Conservation (phyloP, 2,329 filamentous ascomycete species). For the Chaetomiaceae sp. region DNA sequence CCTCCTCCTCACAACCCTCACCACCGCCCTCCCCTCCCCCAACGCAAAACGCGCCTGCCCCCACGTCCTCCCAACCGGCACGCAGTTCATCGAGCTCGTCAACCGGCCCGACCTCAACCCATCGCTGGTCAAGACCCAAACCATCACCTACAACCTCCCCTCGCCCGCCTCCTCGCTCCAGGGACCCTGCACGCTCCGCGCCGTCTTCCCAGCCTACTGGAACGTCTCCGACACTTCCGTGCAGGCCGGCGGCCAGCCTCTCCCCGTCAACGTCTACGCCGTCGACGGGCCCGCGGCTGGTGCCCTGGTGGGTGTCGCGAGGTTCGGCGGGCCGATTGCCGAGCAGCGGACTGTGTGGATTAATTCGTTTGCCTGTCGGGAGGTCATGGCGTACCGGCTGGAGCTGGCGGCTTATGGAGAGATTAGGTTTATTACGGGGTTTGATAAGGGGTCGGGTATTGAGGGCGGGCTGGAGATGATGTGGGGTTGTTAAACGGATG, state of each 20-base stretch:
- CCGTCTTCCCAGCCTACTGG: conserved; percentile 28
- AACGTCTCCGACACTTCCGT: conserved; percentile 25
- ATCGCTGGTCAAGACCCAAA: neutral
- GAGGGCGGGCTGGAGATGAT: conserved; percentile 4
- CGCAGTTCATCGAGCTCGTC: conserved; percentile 1
- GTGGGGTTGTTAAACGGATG: conserved; percentile 6
- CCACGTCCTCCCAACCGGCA: conserved; percentile 10
- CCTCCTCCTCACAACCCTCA: conserved; percentile 14
- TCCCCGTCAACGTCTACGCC: conserved; percentile 21
- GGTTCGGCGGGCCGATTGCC: conserved; percentile 16
- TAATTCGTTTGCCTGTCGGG: conserved; percentile 28
- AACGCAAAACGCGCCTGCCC: neutral
- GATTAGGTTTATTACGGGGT: conserved; percentile 14
- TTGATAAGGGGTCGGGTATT: neutral
- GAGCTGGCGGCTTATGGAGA: conserved; percentile 18
- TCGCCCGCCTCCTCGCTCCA: neutral
- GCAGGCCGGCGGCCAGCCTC: conserved; percentile 7
- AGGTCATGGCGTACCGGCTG: conserved; percentile 25
- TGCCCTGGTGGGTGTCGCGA: conserved; percentile 25
- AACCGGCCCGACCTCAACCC: conserved; percentile 5
- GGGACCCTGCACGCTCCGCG: conserved; percentile 26
- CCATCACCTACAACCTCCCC: conserved; percentile 24
- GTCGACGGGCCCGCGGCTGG: conserved; percentile 24
- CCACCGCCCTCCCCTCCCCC: conserved; percentile 1
- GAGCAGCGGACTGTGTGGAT: conserved; percentile 19